These are phyloP conservation scores for Blastocladiella britannica DNA, from an alignment of 192 early-diverging fungal genomes.

Conservation along the genomic window DNA sequence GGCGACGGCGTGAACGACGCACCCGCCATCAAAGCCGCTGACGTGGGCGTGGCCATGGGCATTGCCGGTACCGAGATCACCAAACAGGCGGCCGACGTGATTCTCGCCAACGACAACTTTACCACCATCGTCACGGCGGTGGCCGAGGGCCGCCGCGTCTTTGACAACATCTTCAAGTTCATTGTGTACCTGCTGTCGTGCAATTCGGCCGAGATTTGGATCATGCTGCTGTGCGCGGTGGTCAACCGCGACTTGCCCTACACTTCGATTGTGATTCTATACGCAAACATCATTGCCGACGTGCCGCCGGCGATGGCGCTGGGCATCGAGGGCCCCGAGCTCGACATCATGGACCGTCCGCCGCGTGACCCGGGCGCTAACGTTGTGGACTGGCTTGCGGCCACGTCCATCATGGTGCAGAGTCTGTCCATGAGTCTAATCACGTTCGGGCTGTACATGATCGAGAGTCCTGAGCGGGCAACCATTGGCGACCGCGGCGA, in stretches of 20 bases:
- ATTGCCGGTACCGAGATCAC: conserved; percentile 89
- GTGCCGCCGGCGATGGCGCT: conserved; percentile 87
- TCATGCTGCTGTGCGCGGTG: conserved; percentile 56
- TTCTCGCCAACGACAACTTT: conserved; percentile 88
- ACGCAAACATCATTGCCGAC: conserved; percentile 96
- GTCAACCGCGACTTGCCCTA: conserved; percentile 67
- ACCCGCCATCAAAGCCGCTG: conserved; percentile 84
- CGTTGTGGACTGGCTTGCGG: conserved; percentile 44
- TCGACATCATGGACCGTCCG: conserved; percentile 58
- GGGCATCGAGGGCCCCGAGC: conserved; percentile 72
- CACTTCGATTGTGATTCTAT: conserved; percentile 81
- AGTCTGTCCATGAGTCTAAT: conserved; percentile 42
- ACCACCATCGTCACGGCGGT: conserved; percentile 86
- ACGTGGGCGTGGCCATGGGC: conserved; percentile 96
- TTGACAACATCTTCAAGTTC: conserved; percentile 96
- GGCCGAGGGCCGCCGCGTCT: conserved; percentile 79
- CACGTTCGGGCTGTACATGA: conserved; percentile 38
- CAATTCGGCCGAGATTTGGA: conserved; percentile 86
- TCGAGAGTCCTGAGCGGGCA: no score
- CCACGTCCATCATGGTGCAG: conserved; percentile 46
- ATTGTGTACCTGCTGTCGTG: conserved; percentile 83
- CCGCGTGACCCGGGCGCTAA: conserved; percentile 57
- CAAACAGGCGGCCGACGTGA: conserved; percentile 94
- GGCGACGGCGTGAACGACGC: conserved; percentile 49
- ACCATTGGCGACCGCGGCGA: conserved; percentile 10